phyloP scores from a whole-genome alignment of 169 alveolate genomes.

The Babesia caballi region DNA sequence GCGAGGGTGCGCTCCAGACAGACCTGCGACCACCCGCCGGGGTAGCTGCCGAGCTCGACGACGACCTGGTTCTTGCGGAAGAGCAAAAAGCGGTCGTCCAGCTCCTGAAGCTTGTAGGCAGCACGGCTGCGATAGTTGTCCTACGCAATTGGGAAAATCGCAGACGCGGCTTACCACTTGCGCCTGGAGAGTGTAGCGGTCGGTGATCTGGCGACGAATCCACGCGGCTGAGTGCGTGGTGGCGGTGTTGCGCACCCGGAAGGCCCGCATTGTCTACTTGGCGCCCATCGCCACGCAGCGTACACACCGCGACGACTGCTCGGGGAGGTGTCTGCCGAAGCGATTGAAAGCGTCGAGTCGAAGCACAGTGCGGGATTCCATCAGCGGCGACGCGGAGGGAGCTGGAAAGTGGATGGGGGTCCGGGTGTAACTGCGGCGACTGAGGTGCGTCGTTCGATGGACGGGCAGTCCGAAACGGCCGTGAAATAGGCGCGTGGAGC shows the following conservation, averaged over 20 bases:
- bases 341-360: neutral
- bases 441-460: too few relatives aligned
- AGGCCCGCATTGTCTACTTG: conserved; percentile 36
- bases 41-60: conserved; percentile 77
- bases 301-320: neutral
- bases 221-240: conserved; percentile 73
- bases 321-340: neutral
- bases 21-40: conserved; percentile 82
- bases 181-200: conserved; percentile 68
- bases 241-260: conserved; percentile 41
- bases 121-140: conserved; percentile 81
- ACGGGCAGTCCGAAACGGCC: neutral
- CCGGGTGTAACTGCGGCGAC: too few relatives aligned
- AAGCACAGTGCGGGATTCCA: neutral
- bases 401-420: neutral
- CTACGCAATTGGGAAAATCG: neutral
- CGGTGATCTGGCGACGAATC: conserved; percentile 77
- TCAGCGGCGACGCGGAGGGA: neutral
- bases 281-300: neutral
- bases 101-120: conserved; percentile 74
- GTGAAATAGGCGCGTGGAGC: neutral
- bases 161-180: conserved; percentile 32
- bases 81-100: conserved; percentile 71
- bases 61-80: conserved; percentile 71
- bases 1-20: conserved; percentile 69